Evolutionary conservation across 2,329 filamentous ascomycete species (phyloP).

Genomic region (Xylariomycetidae sp.): DNA sequence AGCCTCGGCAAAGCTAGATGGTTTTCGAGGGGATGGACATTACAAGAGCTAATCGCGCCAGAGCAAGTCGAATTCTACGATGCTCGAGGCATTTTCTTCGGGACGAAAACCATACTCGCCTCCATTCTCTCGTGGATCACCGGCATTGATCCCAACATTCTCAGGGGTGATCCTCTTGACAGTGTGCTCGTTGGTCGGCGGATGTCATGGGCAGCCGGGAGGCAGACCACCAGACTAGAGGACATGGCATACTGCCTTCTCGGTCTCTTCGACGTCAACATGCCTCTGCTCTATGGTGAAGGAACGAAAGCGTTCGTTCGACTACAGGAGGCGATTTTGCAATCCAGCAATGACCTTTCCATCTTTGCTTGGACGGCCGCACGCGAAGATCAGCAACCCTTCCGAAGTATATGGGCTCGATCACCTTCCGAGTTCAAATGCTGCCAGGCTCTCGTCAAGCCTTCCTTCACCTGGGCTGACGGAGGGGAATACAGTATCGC

Average conservation of each 20-base stretch:
- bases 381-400: slow-evolving; percentile 9
- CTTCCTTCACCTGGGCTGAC: slow-evolving; percentile 17
- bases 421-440: slow-evolving; percentile 17
- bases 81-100: slow-evolving; percentile 13
- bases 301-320: slow-evolving; percentile 17
- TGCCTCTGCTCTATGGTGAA: slow-evolving; percentile 23
- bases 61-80: slow-evolving; percentile 16
- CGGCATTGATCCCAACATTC: slow-evolving; percentile 11
- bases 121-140: slow-evolving; percentile 14
- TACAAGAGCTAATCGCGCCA: slow-evolving; percentile 20
- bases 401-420: slow-evolving; percentile 16
- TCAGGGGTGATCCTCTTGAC: slow-evolving; percentile 12
- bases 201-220: slow-evolving; percentile 20
- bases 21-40: slow-evolving; percentile 18
- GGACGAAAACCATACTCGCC: slow-evolving; percentile 12
- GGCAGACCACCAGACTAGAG: slow-evolving; percentile 18
- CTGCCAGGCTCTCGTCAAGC: slow-evolving; percentile 15
- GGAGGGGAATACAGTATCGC: slow-evolving; percentile 19
- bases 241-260: slow-evolving; percentile 23
- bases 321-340: slow-evolving; percentile 18
- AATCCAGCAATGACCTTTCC: slow-evolving; percentile 16
- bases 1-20: slow-evolving; percentile 12
- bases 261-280: slow-evolving; percentile 22
- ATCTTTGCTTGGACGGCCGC: slow-evolving; percentile 19
- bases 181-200: slow-evolving; percentile 14